These are phyloP conservation scores for Comarum palustre DNA, from an alignment of 306 rosid genomes.

Conservation along the genomic window DNA sequence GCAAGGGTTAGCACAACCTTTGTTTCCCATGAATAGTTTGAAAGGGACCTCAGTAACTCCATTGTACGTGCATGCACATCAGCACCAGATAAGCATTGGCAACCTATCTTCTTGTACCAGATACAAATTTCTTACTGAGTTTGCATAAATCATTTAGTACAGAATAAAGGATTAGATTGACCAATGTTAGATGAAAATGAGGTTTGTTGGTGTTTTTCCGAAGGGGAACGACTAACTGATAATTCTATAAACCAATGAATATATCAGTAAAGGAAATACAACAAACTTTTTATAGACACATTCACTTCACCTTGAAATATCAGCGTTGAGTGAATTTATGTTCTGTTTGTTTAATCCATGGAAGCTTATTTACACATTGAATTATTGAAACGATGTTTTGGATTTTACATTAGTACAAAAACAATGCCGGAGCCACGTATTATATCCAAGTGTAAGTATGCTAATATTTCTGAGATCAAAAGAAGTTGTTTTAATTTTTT, in stretches of 20 bases:
- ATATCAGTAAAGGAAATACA: not conserved
- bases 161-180: not conserved
- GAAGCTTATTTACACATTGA: not conserved
- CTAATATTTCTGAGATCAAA: not conserved
- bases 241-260: not conserved
- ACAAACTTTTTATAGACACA: not conserved
- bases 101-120: slow-evolving; percentile 45
- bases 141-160: not conserved
- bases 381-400: not conserved
- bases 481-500: not conserved
- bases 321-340: not conserved
- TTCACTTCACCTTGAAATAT: not conserved
- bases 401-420: not conserved
- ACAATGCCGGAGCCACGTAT: not conserved
- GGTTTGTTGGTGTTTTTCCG: not conserved
- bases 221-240: not conserved
- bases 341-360: not conserved
- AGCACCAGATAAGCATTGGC: slow-evolving; percentile 63
- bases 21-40: slow-evolving; percentile 79
- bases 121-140: not conserved
- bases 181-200: not conserved
- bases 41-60: slow-evolving; percentile 52
- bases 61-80: slow-evolving; percentile 70
- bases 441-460: not conserved
- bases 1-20: slow-evolving; percentile 76